Evolutionary conservation across 345 rosid genomes (phyloP).

Genomic region (Linum lewisii): DNA sequence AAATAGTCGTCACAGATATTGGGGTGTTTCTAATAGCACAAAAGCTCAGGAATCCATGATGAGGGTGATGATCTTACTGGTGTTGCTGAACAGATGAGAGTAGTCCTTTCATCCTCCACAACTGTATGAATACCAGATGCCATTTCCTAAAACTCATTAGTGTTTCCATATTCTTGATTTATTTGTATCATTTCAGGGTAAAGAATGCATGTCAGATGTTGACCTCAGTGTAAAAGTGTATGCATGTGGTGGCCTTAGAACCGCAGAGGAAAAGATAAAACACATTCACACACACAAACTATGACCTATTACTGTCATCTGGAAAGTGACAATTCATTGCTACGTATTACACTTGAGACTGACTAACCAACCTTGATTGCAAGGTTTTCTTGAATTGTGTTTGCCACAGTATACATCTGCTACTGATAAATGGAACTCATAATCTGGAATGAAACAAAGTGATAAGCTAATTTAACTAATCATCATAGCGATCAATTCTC

Average conservation of each 20-base stretch:
- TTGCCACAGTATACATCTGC: no score
- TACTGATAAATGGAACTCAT: no score
- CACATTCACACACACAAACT: not conserved
- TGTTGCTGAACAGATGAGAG: not conserved
- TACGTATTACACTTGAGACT: constrained; percentile 1
- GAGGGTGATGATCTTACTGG: not conserved
- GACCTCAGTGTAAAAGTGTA: not conserved
- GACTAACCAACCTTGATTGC: no score
- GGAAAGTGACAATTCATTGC: constrained; percentile 7
- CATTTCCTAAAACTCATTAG: not conserved
- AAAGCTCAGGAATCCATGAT: not conserved
- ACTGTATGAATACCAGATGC: no score
- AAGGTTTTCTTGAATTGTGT: no score
- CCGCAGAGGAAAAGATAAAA: not conserved
- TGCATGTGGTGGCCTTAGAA: not conserved
- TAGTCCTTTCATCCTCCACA: no score
- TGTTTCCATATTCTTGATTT: not conserved
- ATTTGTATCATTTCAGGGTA: not conserved
- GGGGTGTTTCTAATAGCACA: not conserved
- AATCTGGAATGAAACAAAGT: no score
- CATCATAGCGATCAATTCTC: no score
- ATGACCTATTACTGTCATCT: not conserved
- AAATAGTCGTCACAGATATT: not conserved
- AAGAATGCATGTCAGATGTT: not conserved
- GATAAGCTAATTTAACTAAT: no score